Evolutionary conservation across 2,329 filamentous ascomycete species (phyloP), one percentile per base, ranked within the genome.

Genomic region (Pyrenophora seminiperda): DNA sequence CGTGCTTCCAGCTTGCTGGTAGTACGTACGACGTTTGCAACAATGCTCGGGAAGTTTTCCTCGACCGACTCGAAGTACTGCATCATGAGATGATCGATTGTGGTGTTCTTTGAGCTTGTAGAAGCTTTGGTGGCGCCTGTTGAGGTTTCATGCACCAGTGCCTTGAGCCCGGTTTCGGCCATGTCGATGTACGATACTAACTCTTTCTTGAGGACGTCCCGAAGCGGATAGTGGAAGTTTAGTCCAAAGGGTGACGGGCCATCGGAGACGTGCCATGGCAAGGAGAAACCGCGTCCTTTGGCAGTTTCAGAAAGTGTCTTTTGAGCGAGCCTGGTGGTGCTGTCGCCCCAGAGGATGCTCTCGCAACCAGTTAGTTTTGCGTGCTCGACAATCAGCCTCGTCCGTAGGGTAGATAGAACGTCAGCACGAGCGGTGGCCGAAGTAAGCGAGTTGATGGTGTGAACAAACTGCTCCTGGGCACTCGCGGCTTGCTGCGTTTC

Each of bases 21-120:
- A 27, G 93, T 99, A 55, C 91, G 85, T 4, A 97, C 93, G 7
- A 99, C 94, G 70, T 99, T 99, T 24, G 92, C 88, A 59, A 99
- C 92, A 47, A 97, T 91, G 47, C 89, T 90, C 3, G 92, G 90
- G 66, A 95, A 97, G 51, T 88, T 88, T 58, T 85, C 83, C 69
- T 96, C 92, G 13, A 96, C 90, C 32, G 85, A 87, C 59, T 85
- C 83, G 66, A 99, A 96, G 72, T 97, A 99, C 49, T 91, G 86
- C 50, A 81, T 77, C 87, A 97, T 92, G 45, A 99, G 82, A 61
- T 92, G 88, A 67, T 97, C 91, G 63, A 99, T 97, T 37, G 91
- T 95, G 37, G 90, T 82, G 58, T 91, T 87, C 67, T 87, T 89
- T 60, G 88, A 85, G 24, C 83, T 88, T 73, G 67, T 88, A 0